Base-by-base conservation (phyloP, 192 early-diverging fungal species). In the Linnemannia zychae region DNA sequence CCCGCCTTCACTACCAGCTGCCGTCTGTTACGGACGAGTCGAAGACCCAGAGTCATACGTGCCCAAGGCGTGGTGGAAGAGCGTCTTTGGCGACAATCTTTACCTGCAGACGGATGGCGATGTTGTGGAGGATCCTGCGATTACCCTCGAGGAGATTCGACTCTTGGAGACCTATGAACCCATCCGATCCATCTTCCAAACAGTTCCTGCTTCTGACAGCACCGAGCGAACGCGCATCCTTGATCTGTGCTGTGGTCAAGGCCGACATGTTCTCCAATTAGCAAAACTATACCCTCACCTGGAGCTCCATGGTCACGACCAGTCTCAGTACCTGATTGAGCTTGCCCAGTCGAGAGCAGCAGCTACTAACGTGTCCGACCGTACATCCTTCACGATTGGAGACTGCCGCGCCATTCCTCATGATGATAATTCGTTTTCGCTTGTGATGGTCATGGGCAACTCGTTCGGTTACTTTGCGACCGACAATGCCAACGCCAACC, bases 201-300 rank as follows among this genome's bases (percentile, higher is more conserved):
- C 36, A 0, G n/a, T 31, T 11, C 34, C 76, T 31, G 17, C 60
- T 11, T 47, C 44, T 22, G 37, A 18, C 1, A 40, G 67, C 20
- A n/a, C 46, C 9, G 78, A 72, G 40, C 63, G n/a, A n/a, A 52
- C 71, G 15, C 71, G 72, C 1, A 85, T 93, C 28, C 80, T 94
- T 7, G 93, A 94, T 75, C 82, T 94, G n/a, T 94, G 93, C 84
- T 94, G 93, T 77, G 93, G 93, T 34, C 93, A 94, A 82, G 93
- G 93, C 17, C 90, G 93, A 0, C 93, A 93, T 82, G 49, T 87
- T 7, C 85, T 94, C 24, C 79, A 90, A 22, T 74, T 94, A 16
- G 86, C 91, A 18, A 63, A 86, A 31, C 76, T 90, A 37, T 94
- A 93, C 76, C 92, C 93, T 2, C 78, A 91, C 31, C 84, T 94